Percentiles rank a stretch among this genome's conserved stretches.
phyloP scores from a whole-genome alignment of 306 rosid genomes.

The Sphenostylis stenocarpa region DNA sequence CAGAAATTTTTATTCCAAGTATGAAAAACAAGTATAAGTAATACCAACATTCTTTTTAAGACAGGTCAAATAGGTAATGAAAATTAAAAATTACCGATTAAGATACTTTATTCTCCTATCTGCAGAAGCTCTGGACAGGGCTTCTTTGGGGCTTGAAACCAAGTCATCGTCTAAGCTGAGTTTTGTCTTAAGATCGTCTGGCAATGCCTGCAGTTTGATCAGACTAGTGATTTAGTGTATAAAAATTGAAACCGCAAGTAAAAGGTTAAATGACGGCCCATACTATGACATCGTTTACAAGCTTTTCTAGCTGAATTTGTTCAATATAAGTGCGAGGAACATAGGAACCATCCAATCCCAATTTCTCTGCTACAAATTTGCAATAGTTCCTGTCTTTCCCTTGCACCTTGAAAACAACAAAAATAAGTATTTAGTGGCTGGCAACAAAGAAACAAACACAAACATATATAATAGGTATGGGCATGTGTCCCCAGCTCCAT shows the following conservation, averaged over 20 bases:
- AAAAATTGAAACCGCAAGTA: slow-evolving; percentile 27
- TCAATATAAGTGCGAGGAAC: slow-evolving; percentile 95
- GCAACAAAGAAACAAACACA: slow-evolving; percentile 16
- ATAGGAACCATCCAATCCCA: slow-evolving; percentile 84
- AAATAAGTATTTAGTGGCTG: slow-evolving; percentile 28
- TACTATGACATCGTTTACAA: slow-evolving; percentile 98
- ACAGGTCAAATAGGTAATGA: slow-evolving; percentile 14
- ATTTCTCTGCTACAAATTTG: slow-evolving; percentile 71
- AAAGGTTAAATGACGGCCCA: slow-evolving; percentile 27
- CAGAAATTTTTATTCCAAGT: slow-evolving; percentile 12
- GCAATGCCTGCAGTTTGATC: slow-evolving; percentile 76
- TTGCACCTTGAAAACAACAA: slow-evolving; percentile 74
- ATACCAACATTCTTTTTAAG: slow-evolving; percentile 2
- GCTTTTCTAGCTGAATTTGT: slow-evolving; percentile 98
- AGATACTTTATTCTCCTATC: slow-evolving; percentile 88
- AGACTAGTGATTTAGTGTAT: slow-evolving; percentile 30
- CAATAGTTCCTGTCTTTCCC: slow-evolving; percentile 80
- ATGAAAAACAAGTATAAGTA: slow-evolving; percentile 17
- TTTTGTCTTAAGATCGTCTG: slow-evolving; percentile 87
- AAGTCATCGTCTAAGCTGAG: slow-evolving; percentile 87
- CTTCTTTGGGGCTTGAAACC: slow-evolving; percentile 94
- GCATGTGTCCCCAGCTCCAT: slow-evolving; percentile 7
- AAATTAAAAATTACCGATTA: slow-evolving; percentile 55
- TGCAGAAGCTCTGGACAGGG: slow-evolving; percentile 93
- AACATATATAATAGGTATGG: not conserved